Evolutionary conservation across 805 yeast species (phyloP), one percentile per base, ranked within the genome.

Genomic region (Kodamaea hsintzibuensis): DNA sequence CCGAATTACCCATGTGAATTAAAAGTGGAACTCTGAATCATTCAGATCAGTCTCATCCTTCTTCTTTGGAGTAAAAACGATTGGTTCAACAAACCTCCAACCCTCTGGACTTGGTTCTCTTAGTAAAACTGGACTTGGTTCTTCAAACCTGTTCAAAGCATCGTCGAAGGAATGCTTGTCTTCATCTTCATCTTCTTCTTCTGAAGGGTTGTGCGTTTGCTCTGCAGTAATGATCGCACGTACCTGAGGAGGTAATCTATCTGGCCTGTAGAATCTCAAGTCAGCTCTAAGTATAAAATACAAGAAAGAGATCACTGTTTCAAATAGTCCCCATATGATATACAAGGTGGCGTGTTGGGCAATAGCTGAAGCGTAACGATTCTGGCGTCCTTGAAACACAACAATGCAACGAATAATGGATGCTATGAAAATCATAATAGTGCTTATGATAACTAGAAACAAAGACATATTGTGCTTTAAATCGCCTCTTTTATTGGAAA

Each of bases 171-270:
- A 30, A 18, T 35, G 39, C 18, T 49, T 18, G 18, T 18, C 30
- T 22, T 54, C 33, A 7, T 49, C 37, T 18, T 43, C 53, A 2
- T 38, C 60, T 14, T 53, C 60, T 8, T 59, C 58, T 7, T 58
- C 62, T 0, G 75, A 69, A 4, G 69, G 71, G 49, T 65, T 65
- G 56, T 63, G 62, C 1, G 61, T 54, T 35, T 59, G 62, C 35
- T 60, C 57, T 1, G 63, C 61, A 10, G 63, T 60, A 50, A 60
- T 60, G 39, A 60, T 60, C 22, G 60, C 53, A 22, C 62, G 46
- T 14, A 59, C 62, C 40, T 51, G 50, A 3, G 43, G 40, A 5
- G 67, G 67, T 19, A 62, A 53, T 12, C 44, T 45, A 42, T 63
- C 66, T n/a, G 67, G 67, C 19, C 66, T 44, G 60, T 63, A 63